Conservation (phyloP, 371 early-diverging fungal genomes). For the Zancudomyces culisetae region DNA sequence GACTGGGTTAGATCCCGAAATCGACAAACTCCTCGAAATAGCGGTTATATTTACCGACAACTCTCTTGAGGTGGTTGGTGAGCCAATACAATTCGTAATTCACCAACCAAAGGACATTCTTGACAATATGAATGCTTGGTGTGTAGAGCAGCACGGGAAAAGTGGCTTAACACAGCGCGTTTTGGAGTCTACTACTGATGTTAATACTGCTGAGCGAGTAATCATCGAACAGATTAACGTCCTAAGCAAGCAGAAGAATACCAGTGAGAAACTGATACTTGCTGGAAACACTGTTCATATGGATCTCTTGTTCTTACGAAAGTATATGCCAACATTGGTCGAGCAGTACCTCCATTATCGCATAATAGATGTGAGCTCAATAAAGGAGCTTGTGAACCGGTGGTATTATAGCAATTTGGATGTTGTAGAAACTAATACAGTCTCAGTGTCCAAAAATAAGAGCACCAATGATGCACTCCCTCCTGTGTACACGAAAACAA, state of each 20-base stretch:
- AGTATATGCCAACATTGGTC: slow-evolving; percentile 61
- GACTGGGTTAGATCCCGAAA: slow-evolving; percentile 34
- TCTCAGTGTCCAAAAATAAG: too few species aligned
- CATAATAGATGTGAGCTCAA: slow-evolving; percentile 64
- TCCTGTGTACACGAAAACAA: too few species aligned
- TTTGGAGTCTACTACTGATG: slow-evolving; percentile 41
- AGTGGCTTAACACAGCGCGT: slow-evolving; percentile 72
- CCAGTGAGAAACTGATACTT: slow-evolving; percentile 39
- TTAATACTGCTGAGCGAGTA: slow-evolving; percentile 45
- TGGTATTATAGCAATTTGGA: slow-evolving; percentile 50
- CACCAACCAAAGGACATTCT: slow-evolving; percentile 53
- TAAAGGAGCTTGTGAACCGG: slow-evolving; percentile 68
- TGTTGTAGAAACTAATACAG: too few species aligned
- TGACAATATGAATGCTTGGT: slow-evolving; percentile 86
- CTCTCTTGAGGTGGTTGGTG: slow-evolving; percentile 32
- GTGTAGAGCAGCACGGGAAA: slow-evolving; percentile 60
- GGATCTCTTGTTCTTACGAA: slow-evolving; percentile 60
- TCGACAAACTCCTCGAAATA: slow-evolving; percentile 63
- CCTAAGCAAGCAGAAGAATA: slow-evolving; percentile 42
- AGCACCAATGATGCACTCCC: too few species aligned
- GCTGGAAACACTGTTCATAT: slow-evolving; percentile 90
- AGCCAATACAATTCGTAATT: slow-evolving; percentile 52
- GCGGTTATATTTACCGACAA: slow-evolving; percentile 75
- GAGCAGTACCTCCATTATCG: not conserved
- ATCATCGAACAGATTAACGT: slow-evolving; percentile 34